Evolutionary conservation across 345 rosid species (phyloP), one percentile per base, ranked within the genome.

Genomic region (Gossypium mustelinum): DNA sequence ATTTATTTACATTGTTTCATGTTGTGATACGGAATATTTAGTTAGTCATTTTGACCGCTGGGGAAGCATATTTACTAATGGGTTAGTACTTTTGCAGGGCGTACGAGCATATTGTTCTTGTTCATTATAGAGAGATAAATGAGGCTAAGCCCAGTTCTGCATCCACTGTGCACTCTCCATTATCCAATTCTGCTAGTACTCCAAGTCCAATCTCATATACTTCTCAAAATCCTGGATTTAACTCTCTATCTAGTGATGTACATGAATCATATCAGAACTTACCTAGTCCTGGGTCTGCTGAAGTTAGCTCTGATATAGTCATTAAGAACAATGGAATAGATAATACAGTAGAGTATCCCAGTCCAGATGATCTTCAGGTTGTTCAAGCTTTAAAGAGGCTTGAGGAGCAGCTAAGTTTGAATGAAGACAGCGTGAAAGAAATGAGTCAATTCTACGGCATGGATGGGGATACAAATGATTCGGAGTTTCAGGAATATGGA

Each of bases 41-140:
- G 43, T 59, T 13, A 73, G 18, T 56, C 13, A 9, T 56, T 56
- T 56, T 20, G 60, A 56, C 25, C 13, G 0, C 20, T 27, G 34
- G 20, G 41, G 25, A 43, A 52, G 44, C 44, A 50, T 41, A n/a
- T 68, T 58, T 73, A 44, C 60, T 78, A 41, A 77, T 34, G 14
- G 75, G 24, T 71, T 68, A 24, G 71, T 81, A 64, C 22, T 79
- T 78, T 81, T 60, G 80, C 92, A 95, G 98, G 89, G 89, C 87
- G 58, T 83, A 77, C 58, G 93, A 89, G 39, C 96, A 93, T 82
- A 89, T 95, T 79, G 99, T 89, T 71, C 98, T 95, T 4, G 99
- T 95, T 54, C 99, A 95, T 73, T 95, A 95, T 77, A 92, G 99
- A 76, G 96, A 95, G 52, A 82, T 82, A 75, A 86, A 76, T 66